phyloP scores from a whole-genome alignment of 768 basidiomycete species.

The Serpula lacrymans region DNA sequence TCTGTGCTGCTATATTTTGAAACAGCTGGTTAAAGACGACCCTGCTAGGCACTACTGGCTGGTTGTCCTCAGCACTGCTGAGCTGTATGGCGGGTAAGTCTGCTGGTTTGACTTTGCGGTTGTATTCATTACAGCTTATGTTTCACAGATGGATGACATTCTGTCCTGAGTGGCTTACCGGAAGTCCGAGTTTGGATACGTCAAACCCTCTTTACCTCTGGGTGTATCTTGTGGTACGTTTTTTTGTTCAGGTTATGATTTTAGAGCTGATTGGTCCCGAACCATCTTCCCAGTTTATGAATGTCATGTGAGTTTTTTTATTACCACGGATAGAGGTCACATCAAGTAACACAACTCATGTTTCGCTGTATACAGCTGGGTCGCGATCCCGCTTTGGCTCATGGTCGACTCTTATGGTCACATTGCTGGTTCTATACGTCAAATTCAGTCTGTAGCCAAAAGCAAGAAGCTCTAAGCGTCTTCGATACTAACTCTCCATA shows the following conservation, averaged over 20 bases:
- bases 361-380: conserved; percentile 55
- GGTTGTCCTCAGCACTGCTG: conserved; percentile 69
- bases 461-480: conserved; percentile 34
- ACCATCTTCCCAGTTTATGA: conserved; percentile 61
- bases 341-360: neutral
- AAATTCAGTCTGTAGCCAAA: conserved; percentile 26
- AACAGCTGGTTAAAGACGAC: conserved; percentile 60
- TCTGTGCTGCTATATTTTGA: conserved; percentile 67
- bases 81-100: conserved; percentile 74
- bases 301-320: conserved; percentile 54
- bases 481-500: too few relatives aligned
- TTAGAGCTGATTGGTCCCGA: neutral
- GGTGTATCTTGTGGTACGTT: conserved; percentile 78
- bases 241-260: neutral
- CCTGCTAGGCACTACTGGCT: conserved; percentile 67
- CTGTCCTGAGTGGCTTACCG: conserved; percentile 81
- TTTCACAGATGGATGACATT: conserved; percentile 80
- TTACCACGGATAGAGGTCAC: too few relatives aligned
- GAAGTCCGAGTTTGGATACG: conserved; percentile 67
- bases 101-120: neutral
- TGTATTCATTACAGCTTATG: too few relatives aligned
- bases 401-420: conserved; percentile 77
- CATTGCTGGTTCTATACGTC: conserved; percentile 60
- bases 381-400: conserved; percentile 68
- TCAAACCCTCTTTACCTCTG: conserved; percentile 70